Evolutionary conservation across 371 early-diverging fungal genomes (phyloP).

Genomic region (Furculomyces boomerangus): DNA sequence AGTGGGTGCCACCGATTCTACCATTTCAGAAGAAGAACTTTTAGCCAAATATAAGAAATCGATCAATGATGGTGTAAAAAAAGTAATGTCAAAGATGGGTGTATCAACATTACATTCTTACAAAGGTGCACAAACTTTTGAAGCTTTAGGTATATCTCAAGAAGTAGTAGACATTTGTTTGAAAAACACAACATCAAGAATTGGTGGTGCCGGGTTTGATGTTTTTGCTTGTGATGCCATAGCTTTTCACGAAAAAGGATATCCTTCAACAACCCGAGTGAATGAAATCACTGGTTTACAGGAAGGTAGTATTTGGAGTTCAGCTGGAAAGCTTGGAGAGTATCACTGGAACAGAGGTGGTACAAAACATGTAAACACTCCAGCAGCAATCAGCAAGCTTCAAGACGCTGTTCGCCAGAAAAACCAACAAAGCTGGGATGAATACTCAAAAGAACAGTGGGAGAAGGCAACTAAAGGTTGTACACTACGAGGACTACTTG

Average conservation of each 20-base stretch:
- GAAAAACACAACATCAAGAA: constrained; percentile 84
- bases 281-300: constrained; percentile 13
- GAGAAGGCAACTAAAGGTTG: constrained; percentile 65
- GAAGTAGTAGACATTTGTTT: constrained; percentile 80
- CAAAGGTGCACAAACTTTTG: constrained; percentile 97
- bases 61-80: constrained; percentile 77
- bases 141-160: constrained; percentile 81
- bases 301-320: neutral
- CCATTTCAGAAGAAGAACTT: constrained; percentile 30
- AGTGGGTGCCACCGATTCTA: constrained; percentile 28
- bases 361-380: constrained; percentile 80
- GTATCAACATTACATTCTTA: constrained; percentile 92
- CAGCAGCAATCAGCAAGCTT: constrained; percentile 63
- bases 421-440: constrained; percentile 66
- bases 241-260: constrained; percentile 69
- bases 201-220: constrained; percentile 78
- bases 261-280: constrained; percentile 30
- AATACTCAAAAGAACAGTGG: constrained; percentile 57
- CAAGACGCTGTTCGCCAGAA: constrained; percentile 92
- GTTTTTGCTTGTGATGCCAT: constrained; percentile 78
- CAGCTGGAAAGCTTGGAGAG: constrained; percentile 80
- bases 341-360: constrained; percentile 93
- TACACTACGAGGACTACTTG: constrained; percentile 88
- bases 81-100: constrained; percentile 99
- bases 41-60: constrained; percentile 71